A percentile compares a stretch with the other conserved stretches of the same genome.
These are phyloP conservation scores for Penicillium riverlandense DNA, from an alignment of 495 filamentous ascomycete genomes.

Conservation along the genomic window DNA sequence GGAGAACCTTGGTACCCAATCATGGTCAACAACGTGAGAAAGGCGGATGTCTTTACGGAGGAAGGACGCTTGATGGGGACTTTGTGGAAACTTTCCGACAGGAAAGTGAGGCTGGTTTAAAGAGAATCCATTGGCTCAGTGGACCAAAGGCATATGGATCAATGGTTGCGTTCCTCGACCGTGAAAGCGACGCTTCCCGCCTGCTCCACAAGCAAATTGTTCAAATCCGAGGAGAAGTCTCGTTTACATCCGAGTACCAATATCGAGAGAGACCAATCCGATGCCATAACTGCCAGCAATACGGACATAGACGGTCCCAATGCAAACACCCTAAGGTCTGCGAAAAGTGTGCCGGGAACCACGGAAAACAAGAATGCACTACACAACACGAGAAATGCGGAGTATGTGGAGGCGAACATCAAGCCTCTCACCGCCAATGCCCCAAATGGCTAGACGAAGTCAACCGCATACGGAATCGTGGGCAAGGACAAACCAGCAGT, in stretches of 20 bases:
- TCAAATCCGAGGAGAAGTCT: conserved; percentile 18
- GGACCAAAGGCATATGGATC: conserved; percentile 22
- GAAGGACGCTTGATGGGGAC: no score
- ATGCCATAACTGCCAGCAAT: conserved; percentile 23
- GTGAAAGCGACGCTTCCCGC: conserved; percentile 14
- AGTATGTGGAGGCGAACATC: conserved; percentile 16
- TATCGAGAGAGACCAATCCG: conserved; percentile 14
- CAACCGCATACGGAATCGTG: no score
- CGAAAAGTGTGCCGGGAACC: conserved; percentile 17
- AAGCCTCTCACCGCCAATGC: background rate
- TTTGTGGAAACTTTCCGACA: no score
- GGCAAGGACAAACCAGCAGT: no score
- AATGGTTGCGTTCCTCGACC: conserved; percentile 26
- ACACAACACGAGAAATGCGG: conserved; percentile 14
- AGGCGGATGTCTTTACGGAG: no score
- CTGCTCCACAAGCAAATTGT: conserved; percentile 19
- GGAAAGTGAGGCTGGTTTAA: no score
- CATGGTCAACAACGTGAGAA: no score
- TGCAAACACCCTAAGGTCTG: conserved; percentile 19
- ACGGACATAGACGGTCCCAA: conserved; percentile 15
- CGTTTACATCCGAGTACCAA: conserved; percentile 15
- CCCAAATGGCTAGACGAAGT: no score
- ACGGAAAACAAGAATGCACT: conserved; percentile 15
- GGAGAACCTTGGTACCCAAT: no score
- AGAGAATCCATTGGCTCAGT: no score